Evolutionary conservation across 2,329 filamentous ascomycete genomes (phyloP).

Genomic region (Chlorencoelia australis): DNA sequence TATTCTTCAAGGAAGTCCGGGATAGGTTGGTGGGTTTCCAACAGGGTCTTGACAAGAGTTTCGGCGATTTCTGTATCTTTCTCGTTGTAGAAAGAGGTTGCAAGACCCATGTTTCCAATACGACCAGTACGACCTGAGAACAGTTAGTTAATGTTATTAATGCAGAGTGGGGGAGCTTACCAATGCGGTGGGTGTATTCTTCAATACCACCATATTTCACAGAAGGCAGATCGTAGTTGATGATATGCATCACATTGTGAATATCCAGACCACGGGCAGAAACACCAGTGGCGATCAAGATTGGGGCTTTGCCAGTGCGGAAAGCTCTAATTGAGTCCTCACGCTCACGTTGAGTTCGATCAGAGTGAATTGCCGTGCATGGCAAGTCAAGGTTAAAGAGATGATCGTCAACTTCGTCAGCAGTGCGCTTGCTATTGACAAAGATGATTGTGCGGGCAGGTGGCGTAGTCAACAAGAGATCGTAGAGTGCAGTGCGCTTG

Average conservation of each 20-base stretch:
- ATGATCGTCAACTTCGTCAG: constrained; percentile 80
- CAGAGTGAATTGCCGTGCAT: constrained; percentile 77
- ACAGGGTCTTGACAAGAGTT: constrained; percentile 67
- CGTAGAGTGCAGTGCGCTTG: constrained; percentile 64
- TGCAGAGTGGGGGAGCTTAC: constrained; percentile 36
- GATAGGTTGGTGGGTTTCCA: constrained; percentile 69
- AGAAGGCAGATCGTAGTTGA: constrained; percentile 85
- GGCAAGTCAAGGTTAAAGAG: constrained; percentile 73
- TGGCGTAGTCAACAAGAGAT: constrained; percentile 59
- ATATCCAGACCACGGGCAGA: constrained; percentile 85
- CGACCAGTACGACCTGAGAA: constrained; percentile 74
- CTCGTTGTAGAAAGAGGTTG: constrained; percentile 82
- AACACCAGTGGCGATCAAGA: constrained; percentile 79
- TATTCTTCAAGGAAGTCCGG: constrained; percentile 70
- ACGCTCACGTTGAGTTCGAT: constrained; percentile 81
- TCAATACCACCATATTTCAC: constrained; percentile 73
- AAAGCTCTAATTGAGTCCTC: constrained; percentile 87
- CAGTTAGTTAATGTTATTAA: constrained; percentile 8
- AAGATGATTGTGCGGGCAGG: constrained; percentile 82
- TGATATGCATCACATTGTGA: constrained; percentile 75
- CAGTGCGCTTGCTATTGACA: constrained; percentile 68
- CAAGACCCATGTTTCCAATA: constrained; percentile 77
- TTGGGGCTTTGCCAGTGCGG: constrained; percentile 61
- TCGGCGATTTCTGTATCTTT: constrained; percentile 62
- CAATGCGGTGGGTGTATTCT: constrained; percentile 92